Percentiles rank a stretch among this genome's conserved stretches.
Conservation (phyloP, 2,329 filamentous ascomycete species). For the Xylaria sp. region DNA sequence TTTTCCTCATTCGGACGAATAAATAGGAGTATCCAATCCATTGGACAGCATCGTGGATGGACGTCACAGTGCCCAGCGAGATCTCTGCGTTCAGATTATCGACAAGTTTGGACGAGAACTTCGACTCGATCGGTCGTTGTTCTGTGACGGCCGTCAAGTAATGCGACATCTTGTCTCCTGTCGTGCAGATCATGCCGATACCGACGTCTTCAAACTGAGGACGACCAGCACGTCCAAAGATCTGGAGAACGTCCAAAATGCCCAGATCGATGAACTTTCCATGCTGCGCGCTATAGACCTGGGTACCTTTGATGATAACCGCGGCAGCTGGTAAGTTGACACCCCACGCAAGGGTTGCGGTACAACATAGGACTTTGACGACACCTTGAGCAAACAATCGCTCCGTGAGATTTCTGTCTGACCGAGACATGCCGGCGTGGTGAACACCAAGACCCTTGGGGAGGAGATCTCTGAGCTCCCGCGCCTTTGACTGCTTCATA, state of each 20-base stretch:
- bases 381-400: conserved; percentile 84
- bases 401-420: conserved; percentile 94
- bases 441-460: conserved; percentile 91
- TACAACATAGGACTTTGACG: conserved; percentile 97
- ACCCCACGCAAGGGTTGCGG: conserved; percentile 95
- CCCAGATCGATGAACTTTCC: conserved; percentile 95
- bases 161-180: conserved; percentile 85
- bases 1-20: conserved; percentile 92
- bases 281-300: conserved; percentile 92
- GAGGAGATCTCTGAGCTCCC: conserved; percentile 82
- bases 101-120: conserved; percentile 86
- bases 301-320: conserved; percentile 96
- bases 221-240: conserved; percentile 95
- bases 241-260: conserved; percentile 94
- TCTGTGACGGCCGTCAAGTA: conserved; percentile 91
- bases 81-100: conserved; percentile 98
- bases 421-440: conserved; percentile 92
- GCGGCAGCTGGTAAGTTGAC: conserved; percentile 96
- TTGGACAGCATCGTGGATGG: conserved; percentile 85
- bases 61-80: conserved; percentile 87
- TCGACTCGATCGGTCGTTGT: conserved; percentile 95
- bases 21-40: conserved; percentile 98
- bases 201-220: conserved; percentile 97
- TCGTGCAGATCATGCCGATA: conserved; percentile 97
- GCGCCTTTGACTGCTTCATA: conserved; percentile 77